Evolutionary conservation across 2,329 filamentous ascomycete species (phyloP), one percentile per base, ranked within the genome.

Genomic region (Scleromitrula shiraiana): DNA sequence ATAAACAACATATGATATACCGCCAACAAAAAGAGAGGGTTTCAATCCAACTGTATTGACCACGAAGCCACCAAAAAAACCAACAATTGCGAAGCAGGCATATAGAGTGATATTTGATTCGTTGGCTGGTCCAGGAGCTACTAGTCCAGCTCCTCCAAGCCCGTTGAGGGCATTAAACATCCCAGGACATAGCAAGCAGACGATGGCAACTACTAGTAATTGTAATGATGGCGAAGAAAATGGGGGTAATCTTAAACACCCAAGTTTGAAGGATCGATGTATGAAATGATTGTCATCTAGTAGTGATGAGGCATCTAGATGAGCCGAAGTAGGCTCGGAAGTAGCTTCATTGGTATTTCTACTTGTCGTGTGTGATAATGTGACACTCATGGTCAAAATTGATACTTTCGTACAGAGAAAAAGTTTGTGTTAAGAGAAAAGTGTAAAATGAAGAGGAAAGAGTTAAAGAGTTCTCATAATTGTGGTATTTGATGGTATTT

Each of bases 1-100:
- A 62, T 89, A 88, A 64, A 89, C 68, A 60, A 75, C 79, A 70
- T 90, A 90, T 42, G 85, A 85, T 40, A 88, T 64, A 7, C 85
- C 84, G 51, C 85, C 85, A 52, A 89, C 24, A 5, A 77, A 74
- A 41, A 90, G 68, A 7, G 84, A 82, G 41, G 75, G 63, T 57
- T 76, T 77, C 53, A 88, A 75, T 44, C 85, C 85, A 49, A 88
- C 72, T 53, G 76, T 76, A 68, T 89, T 89, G 67, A 82, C 80
- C 59, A 88, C 76, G 42, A 83, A 88, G 43, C 83, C 83, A 52
- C 84, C 82, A 61, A 84, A 75, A 67, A 87, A 76, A 52, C 78
- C 83, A 20, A 79, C 70, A 40, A 78, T 67, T 46, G 77, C 66
- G 49, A 72, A 72, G 22, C 69, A 67, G 4, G 67, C 67, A 58